Conservation (phyloP, 352 stramenopile genomes). For the Phytophthora syringae region DNA sequence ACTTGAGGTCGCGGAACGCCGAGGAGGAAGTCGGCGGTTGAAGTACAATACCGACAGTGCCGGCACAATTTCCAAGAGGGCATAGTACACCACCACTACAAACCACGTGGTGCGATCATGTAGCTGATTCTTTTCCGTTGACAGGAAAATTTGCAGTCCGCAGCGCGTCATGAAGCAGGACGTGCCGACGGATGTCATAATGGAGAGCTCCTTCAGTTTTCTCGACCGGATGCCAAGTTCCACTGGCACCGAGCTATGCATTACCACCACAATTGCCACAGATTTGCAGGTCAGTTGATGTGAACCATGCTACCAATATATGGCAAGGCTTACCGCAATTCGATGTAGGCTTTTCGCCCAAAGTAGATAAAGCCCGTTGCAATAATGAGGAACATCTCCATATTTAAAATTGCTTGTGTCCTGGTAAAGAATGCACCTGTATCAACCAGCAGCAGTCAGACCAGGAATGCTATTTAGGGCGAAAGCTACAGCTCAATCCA, state of each 20-base stretch:
- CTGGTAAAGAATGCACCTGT: constrained; percentile 83
- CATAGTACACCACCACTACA: constrained; percentile 84
- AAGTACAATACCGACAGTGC: constrained; percentile 85
- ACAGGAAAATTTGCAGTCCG: constrained; percentile 70
- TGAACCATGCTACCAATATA: neutral
- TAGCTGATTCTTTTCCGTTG: constrained; percentile 74
- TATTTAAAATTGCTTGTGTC: constrained; percentile 81
- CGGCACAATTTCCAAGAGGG: constrained; percentile 79
- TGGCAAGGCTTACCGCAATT: constrained; percentile 47
- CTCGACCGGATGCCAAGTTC: constrained; percentile 82
- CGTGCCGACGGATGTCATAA: constrained; percentile 85
- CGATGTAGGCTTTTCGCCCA: constrained; percentile 79
- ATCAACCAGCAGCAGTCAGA: neutral
- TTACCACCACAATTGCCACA: neutral
- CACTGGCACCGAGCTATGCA: constrained; percentile 74
- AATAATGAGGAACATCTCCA: constrained; percentile 84
- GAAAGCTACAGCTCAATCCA: neutral
- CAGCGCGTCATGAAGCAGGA: constrained; percentile 86
- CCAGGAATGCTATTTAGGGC: neutral
- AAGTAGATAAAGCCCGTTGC: constrained; percentile 80
- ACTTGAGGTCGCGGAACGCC: constrained; percentile 41
- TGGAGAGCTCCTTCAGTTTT: constrained; percentile 83
- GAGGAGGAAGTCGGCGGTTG: constrained; percentile 75
- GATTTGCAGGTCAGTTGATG: neutral
- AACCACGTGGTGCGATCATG: constrained; percentile 82